Percentiles rank a stretch among this genome's conserved stretches.
These are phyloP conservation scores for Aspergillus sp. DNA, from an alignment of 2,329 filamentous ascomycete genomes.

Conservation along the genomic window DNA sequence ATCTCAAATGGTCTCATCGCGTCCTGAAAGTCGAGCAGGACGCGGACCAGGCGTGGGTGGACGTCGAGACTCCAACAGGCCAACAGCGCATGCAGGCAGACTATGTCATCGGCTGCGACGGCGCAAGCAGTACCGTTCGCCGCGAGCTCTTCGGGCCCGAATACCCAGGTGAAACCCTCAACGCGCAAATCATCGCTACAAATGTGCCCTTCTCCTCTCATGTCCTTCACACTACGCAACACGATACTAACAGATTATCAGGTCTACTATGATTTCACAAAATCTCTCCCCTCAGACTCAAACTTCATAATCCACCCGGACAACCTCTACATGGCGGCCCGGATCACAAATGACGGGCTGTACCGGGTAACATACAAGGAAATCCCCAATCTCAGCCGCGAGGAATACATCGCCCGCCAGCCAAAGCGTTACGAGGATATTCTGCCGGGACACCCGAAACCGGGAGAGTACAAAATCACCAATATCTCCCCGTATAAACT, in stretches of 20 bases:
- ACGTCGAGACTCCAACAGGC: conserved; percentile 18
- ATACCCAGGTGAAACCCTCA: conserved; percentile 61
- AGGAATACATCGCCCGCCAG: conserved; percentile 56
- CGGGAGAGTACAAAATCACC: conserved; percentile 56
- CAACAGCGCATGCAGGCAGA: conserved; percentile 39
- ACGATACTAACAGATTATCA: conserved; percentile 24
- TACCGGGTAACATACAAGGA: conserved; percentile 67
- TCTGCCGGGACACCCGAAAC: conserved; percentile 60
- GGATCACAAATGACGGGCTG: conserved; percentile 58
- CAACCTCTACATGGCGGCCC: conserved; percentile 63
- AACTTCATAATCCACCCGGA: conserved; percentile 64
- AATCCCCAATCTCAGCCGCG: conserved; percentile 50
- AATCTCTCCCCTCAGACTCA: conserved; percentile 28
- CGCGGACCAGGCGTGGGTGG: conserved; percentile 45
- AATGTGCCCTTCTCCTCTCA: conserved; percentile 41
- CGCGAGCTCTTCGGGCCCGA: conserved; percentile 52
- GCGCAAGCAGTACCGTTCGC: conserved; percentile 43
- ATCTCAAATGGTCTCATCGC: conserved; percentile 49
- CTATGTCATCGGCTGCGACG: conserved; percentile 60
- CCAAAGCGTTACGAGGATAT: conserved; percentile 58
- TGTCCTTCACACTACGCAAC: neutral
- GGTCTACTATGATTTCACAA: conserved; percentile 63
- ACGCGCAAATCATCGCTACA: conserved; percentile 62
- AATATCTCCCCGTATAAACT: conserved; percentile 62
- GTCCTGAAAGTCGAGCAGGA: conserved; percentile 52